Conservation (phyloP, 345 rosid genomes). For the Ceriops zippeliana region DNA sequence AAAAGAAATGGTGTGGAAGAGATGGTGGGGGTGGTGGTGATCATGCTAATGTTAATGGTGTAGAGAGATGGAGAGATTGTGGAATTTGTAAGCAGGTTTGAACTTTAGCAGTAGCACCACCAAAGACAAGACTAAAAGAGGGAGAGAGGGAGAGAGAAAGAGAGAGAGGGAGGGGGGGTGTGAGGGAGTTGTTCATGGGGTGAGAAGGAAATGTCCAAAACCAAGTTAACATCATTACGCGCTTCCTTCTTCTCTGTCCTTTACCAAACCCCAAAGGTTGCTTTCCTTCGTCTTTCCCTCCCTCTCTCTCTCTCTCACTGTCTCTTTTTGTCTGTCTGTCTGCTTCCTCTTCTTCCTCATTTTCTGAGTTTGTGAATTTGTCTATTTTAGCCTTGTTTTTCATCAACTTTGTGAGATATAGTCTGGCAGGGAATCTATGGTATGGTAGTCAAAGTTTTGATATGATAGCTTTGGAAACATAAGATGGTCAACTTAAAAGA, state of each 20-base stretch:
- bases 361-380: background rate
- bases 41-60: slow-evolving; percentile 6
- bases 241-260: slow-evolving; percentile 13
- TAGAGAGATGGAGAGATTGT: background rate
- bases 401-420: background rate
- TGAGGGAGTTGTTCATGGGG: background rate
- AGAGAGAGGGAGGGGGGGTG: background rate
- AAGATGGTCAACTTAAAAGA: slow-evolving; percentile 11
- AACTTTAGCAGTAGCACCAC: slow-evolving; percentile 1
- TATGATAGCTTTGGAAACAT: slow-evolving; percentile 13
- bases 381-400: no score
- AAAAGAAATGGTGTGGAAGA: background rate
- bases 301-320: background rate
- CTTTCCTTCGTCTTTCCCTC: background rate
- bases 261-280: slow-evolving; percentile 18
- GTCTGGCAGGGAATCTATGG: background rate
- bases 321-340: background rate
- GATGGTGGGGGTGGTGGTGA: slow-evolving; percentile 12
- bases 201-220: slow-evolving; percentile 18
- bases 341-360: background rate
- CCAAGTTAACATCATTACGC: slow-evolving; percentile 17
- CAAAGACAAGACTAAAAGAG: background rate
- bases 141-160: background rate
- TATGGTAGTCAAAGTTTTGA: slow-evolving; percentile 5
- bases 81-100: background rate